Percentiles rank a stretch among this genome's conserved stretches.
phyloP scores from a whole-genome alignment of 208 protist genomes.

The Phytomonas sp. region DNA sequence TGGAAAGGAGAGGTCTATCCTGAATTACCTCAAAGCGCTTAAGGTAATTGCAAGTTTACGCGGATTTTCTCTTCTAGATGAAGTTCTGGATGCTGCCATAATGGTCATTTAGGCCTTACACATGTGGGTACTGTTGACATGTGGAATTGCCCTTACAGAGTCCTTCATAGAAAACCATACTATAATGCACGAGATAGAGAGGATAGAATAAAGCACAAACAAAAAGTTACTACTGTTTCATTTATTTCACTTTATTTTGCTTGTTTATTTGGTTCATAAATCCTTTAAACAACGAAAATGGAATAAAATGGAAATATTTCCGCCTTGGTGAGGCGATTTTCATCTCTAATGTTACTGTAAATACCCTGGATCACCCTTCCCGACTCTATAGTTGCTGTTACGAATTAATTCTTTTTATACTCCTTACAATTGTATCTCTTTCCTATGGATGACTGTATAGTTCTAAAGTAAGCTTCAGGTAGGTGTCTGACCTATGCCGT shows the following conservation, averaged over 20 bases:
- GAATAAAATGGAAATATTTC: neutral
- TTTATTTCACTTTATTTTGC: neutral
- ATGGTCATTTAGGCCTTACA: neutral
- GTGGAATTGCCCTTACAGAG: neutral
- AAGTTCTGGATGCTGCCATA: constrained; percentile 46
- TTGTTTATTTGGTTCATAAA: constrained; percentile 5
- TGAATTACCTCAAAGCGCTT: constrained; percentile 43
- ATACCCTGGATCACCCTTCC: neutral
- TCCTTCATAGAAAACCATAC: neutral
- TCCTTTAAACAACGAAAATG: neutral
- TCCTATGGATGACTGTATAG: neutral
- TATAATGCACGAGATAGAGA: neutral
- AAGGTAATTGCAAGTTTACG: constrained; percentile 54
- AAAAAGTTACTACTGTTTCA: constrained; percentile 6
- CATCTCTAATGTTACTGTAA: neutral
- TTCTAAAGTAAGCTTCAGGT: neutral
- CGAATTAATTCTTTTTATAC: neutral
- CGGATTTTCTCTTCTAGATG: constrained; percentile 57
- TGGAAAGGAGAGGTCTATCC: constrained; percentile 43
- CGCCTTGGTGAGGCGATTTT: neutral
- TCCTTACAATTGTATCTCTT: neutral
- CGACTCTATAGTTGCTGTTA: neutral
- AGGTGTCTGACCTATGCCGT: neutral
- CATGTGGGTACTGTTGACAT: neutral
- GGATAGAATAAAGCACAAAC: constrained; percentile 11